These are phyloP conservation scores for Boletellus ananas DNA, from an alignment of 768 basidiomycete genomes.

Conservation along the genomic window DNA sequence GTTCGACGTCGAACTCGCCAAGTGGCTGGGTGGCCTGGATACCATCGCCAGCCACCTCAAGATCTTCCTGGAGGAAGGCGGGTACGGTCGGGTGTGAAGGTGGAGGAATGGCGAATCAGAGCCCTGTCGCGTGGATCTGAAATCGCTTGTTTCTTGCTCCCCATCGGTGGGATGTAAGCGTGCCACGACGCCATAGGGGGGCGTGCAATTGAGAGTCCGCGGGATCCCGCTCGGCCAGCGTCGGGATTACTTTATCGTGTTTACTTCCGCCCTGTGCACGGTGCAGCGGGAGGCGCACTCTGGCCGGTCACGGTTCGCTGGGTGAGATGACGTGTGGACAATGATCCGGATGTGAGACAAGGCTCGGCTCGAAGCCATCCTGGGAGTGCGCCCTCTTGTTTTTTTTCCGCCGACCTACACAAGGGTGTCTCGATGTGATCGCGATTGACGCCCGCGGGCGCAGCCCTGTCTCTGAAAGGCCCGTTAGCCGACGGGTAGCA, in stretches of 20 bases:
- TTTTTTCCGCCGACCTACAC: too few species aligned
- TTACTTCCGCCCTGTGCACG: too few species aligned
- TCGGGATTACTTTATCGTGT: too few species aligned
- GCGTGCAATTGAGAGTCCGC: slow-evolving; percentile 16
- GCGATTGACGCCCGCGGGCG: slow-evolving; percentile 28
- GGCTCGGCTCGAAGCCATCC: too few species aligned
- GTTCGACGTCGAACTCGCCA: slow-evolving; percentile 51
- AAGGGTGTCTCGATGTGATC: slow-evolving; percentile 11
- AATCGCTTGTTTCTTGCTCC: too few species aligned
- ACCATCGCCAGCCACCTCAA: slow-evolving; percentile 48
- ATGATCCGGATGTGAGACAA: slow-evolving; percentile 1
- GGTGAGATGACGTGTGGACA: slow-evolving; percentile 8
- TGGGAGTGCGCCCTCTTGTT: too few species aligned
- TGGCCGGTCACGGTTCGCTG: background rate
- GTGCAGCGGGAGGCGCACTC: too few species aligned
- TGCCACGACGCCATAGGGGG: slow-evolving; percentile 8
- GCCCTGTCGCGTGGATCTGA: slow-evolving; percentile 4
- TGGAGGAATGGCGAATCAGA: slow-evolving; percentile 23
- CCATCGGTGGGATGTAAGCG: background rate
- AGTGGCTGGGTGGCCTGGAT: slow-evolving; percentile 65
- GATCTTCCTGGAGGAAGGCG: slow-evolving; percentile 54
- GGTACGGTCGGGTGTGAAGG: slow-evolving; percentile 50
- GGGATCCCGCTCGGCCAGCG: slow-evolving; percentile 1
- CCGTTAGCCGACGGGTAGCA: slow-evolving; percentile 46
- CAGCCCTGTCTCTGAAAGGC: background rate